Base-by-base conservation (phyloP, 306 rosid genomes). In the Abrus pulchellus region DNA sequence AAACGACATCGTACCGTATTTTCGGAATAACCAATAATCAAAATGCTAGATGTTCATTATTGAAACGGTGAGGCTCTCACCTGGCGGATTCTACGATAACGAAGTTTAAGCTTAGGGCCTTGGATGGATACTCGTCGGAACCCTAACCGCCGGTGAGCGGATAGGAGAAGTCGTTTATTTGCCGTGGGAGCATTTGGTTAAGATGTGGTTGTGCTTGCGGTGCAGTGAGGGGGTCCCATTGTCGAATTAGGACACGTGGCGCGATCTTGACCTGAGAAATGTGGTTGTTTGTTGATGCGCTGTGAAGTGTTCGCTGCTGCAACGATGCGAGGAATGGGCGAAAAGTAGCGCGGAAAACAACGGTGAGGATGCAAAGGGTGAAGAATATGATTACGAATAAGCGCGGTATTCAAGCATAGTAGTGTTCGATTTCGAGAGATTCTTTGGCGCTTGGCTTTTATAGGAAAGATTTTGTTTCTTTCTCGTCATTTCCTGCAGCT, bases 1-100 rank as follows among this genome's bases (percentile, higher is more conserved):
- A 72, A 85, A 90, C 87, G 93, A 80, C 97, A 92, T 92, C 85
- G 87, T 84, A 9, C 29, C 41, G 87, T 84, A 9, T 40, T 45
- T 32, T 20, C 11, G 4, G 29, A 45, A 54, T 20, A 20, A 20
- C 20, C 20, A 20, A 20, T 20, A 20, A 20, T 63, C 76, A 63
- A 75, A 77, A 65, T 29, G 60, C 68, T 74, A 9, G 9, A 70
- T 11, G 54, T 38, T 71, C 43, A 29, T 62, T 5, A 63, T 76
- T 65, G 69, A 45, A 76, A 53, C 20, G 29, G 9, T 30, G 70
- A 75, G 84, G 75, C 65, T 47, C 72, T 47, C 70, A 80, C 77
- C 59, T 12, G 12, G 68, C 20, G 34, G 13, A 6, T 50, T 72
- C 28, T 1, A 28, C 3, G 36, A 68, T 54, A 44, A 20, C 7